phyloP scores from a whole-genome alignment of 768 basidiomycete genomes.

The Phaeotremella fagi region DNA sequence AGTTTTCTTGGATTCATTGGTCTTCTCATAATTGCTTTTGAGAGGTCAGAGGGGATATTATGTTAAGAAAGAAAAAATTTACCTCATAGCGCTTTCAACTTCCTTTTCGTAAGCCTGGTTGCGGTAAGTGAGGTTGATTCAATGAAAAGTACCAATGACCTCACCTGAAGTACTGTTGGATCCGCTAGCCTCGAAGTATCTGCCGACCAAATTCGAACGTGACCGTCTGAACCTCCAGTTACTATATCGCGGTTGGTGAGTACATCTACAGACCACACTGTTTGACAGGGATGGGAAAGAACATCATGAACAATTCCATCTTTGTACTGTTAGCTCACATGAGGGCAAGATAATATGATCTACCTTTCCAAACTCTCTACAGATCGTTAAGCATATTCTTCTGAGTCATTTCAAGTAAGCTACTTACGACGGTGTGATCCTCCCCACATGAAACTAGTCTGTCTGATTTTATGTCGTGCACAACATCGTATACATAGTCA shows the following conservation, averaged over 20 bases:
- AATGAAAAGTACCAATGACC: neutral
- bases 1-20: neutral
- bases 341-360: neutral
- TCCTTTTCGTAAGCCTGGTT: constrained; percentile 19
- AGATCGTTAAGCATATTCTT: constrained; percentile 1
- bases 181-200: constrained; percentile 16
- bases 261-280: constrained; percentile 42
- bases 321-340: neutral
- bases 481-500: constrained; percentile 41
- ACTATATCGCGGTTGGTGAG: constrained; percentile 43
- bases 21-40: neutral
- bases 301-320: neutral
- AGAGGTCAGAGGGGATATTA: neutral
- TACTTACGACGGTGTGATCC: constrained; percentile 40
- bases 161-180: constrained; percentile 12
- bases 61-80: neutral
- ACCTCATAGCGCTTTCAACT: constrained; percentile 14
- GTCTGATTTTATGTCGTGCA: neutral
- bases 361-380: constrained; percentile 32
- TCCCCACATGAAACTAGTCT: constrained; percentile 41
- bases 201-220: constrained; percentile 34
- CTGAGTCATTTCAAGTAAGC: neutral
- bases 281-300: constrained; percentile 42
- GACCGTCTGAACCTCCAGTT: constrained; percentile 40
- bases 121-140: too few species aligned